Conservation (phyloP, 2,329 filamentous ascomycete species). For the Didymellaceae sp. region DNA sequence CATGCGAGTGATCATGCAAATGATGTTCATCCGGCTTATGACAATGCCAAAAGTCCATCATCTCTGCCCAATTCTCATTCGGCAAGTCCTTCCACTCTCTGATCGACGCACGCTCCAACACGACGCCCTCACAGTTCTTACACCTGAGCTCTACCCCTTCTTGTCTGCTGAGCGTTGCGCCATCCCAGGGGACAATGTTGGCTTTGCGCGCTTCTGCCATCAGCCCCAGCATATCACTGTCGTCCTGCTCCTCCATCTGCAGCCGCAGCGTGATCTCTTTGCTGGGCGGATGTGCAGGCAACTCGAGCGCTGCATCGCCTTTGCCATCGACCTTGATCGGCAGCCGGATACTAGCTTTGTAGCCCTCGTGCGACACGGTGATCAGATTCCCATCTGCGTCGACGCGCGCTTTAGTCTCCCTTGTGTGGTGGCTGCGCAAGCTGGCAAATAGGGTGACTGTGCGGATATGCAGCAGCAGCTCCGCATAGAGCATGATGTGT, state of each 20-base stretch:
- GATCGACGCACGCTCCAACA: constrained; percentile 29
- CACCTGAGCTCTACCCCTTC: constrained; percentile 33
- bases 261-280: constrained; percentile 63
- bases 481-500: constrained; percentile 60
- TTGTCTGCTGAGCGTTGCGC: constrained; percentile 39
- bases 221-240: constrained; percentile 37
- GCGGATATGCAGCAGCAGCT: constrained; percentile 66
- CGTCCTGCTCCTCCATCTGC: constrained; percentile 55
- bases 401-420: constrained; percentile 53
- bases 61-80: constrained; percentile 97
- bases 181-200: constrained; percentile 54
- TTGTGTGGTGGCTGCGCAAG: constrained; percentile 53
- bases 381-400: constrained; percentile 54
- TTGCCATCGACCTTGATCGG: constrained; percentile 54
- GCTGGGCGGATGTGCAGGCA: constrained; percentile 55
- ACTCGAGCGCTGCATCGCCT: constrained; percentile 55
- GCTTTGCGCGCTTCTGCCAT: constrained; percentile 41
- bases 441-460: constrained; percentile 65
- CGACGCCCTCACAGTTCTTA: constrained; percentile 30
- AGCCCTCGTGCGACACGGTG: constrained; percentile 55
- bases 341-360: constrained; percentile 53
- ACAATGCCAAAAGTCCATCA: constrained; percentile 99
- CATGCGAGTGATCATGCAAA: constrained; percentile 57
- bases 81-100: constrained; percentile 87
- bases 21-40: constrained; percentile 80